phyloP scores from a whole-genome alignment of 768 basidiomycete species.

The Cyclocybe aegerita region DNA sequence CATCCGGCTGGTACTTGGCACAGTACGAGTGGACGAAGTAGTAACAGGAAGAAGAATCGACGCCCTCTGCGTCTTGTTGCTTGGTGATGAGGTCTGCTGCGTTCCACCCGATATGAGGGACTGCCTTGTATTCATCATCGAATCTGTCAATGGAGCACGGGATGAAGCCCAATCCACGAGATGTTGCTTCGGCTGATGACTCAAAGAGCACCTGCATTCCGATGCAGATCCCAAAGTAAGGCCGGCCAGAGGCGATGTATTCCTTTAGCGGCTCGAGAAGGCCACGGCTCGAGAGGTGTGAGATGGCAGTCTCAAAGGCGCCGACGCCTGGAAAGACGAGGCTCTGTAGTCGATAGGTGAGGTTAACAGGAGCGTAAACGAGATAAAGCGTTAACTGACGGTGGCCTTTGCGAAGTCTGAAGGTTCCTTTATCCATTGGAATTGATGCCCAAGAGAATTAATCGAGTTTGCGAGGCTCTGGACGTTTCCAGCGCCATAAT shows the following conservation, averaged over 20 bases:
- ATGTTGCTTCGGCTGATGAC: conserved; percentile 78
- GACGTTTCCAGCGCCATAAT: conserved; percentile 96
- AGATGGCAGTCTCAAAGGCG: conserved; percentile 85
- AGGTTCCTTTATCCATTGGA: conserved; percentile 83
- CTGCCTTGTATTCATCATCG: conserved; percentile 69
- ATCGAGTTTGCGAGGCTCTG: conserved; percentile 93
- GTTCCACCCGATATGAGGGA: conserved; percentile 99
- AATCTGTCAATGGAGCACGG: conserved; percentile 82
- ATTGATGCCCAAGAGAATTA: conserved; percentile 77
- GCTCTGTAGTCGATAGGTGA: conserved; percentile 51
- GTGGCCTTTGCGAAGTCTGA: conserved; percentile 86
- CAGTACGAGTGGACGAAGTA: conserved; percentile 98
- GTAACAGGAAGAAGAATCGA: conserved; percentile 65
- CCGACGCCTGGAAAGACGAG: conserved; percentile 98
- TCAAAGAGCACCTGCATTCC: conserved; percentile 96
- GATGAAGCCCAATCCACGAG: conserved; percentile 79
- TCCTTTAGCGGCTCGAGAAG: conserved; percentile 76
- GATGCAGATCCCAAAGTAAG: conserved; percentile 98
- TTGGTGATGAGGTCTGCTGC: conserved; percentile 57
- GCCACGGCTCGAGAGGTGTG: conserved; percentile 68
- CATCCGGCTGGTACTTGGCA: conserved; percentile 66
- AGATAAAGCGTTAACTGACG: conserved; percentile 50
- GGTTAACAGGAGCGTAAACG: conserved; percentile 7
- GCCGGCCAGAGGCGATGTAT: conserved; percentile 85
- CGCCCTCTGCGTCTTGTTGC: conserved; percentile 41